Base-by-base conservation (phyloP, 345 rosid genomes). In the Hibiscus mutabilis region DNA sequence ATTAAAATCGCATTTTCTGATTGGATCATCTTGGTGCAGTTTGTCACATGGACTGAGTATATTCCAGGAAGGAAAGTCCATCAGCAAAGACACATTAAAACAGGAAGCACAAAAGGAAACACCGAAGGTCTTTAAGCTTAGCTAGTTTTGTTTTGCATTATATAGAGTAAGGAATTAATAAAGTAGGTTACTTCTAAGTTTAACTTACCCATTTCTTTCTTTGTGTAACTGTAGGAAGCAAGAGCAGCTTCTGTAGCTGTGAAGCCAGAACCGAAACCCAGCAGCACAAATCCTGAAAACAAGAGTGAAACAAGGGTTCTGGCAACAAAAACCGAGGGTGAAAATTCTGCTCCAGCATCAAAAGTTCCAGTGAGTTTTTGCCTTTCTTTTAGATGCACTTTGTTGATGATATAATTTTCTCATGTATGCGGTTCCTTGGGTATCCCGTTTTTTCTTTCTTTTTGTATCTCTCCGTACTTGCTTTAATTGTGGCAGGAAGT, bases 21-120 rank as follows among this genome's bases (percentile, higher is more conserved):
- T 51, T 72, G 6, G 21, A 49, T 29, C 68, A 25, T 46, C 14
- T 56, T 59, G 31, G 40, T 69, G 69, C 87, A 95, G 99, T 81
- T 83, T 95, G 78, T 90, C 97, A 22, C 99, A 84, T 72, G 99
- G 99, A 79, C 81, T 95, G 74, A 79, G 89, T 47, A 64, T 87
- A 60, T 92, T 95, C 86, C 90, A 88, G 76, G 92, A 84, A 72
- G 87, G 88, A 13, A 90, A 89, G 74, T 81, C 83, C 1, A 59
- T 55, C 1, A 86, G 82, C 53, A 81, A 83, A 16, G 86, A 81
- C 68, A 78, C 73, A 22, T 33, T 80, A 75, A 90, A 88, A 81
- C 68, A 79, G 81, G 86, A 82, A 81, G 80, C 86, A 21, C 78
- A 82, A 51, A 66, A 79, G 31, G 92, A 82, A 58, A 75, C 59